Evolutionary conservation across 164 flowering plant genomes (phyloP).

Genomic region (Berberis thunbergii): DNA sequence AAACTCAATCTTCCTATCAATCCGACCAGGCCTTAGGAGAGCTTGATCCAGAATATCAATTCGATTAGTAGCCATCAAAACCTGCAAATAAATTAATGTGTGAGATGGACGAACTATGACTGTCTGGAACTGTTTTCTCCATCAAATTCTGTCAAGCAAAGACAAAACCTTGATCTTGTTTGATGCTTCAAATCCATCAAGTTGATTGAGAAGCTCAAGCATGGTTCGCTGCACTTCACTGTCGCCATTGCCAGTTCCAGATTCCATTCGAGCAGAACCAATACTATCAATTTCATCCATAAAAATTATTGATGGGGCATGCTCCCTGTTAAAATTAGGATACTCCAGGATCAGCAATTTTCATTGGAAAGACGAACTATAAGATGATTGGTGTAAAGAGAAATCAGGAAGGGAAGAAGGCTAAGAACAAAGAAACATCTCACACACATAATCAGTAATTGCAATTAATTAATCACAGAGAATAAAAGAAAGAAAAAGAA

Average conservation of each 20-base stretch:
- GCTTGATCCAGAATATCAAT: conserved; percentile 97
- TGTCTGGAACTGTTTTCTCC: neutral
- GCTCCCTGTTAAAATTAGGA: conserved; percentile 52
- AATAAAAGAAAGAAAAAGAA: no score
- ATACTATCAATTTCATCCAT: conserved; percentile 99
- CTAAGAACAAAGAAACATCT: neutral
- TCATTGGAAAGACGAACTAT: neutral
- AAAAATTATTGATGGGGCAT: conserved; percentile 96
- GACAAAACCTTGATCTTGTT: conserved; percentile 69
- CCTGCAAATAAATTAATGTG: conserved; percentile 28
- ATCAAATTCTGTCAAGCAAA: neutral
- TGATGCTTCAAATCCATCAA: conserved; percentile 99
- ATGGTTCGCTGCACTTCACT: conserved; percentile 98
- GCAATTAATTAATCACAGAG: no score
- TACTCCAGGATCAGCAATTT: neutral
- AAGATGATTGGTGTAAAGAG: neutral
- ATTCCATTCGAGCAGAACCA: conserved; percentile 98
- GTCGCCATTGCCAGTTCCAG: conserved; percentile 99
- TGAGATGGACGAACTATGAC: neutral
- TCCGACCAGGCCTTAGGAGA: conserved; percentile 95
- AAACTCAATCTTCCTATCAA: conserved; percentile 92
- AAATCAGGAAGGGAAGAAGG: neutral
- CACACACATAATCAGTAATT: neutral
- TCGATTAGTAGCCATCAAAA: conserved; percentile 95
- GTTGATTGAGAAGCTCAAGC: conserved; percentile 97